Evolutionary conservation across 2,329 filamentous ascomycete species (phyloP), one percentile per base, ranked within the genome.

Genomic region (Aspergillus cejpii): DNA sequence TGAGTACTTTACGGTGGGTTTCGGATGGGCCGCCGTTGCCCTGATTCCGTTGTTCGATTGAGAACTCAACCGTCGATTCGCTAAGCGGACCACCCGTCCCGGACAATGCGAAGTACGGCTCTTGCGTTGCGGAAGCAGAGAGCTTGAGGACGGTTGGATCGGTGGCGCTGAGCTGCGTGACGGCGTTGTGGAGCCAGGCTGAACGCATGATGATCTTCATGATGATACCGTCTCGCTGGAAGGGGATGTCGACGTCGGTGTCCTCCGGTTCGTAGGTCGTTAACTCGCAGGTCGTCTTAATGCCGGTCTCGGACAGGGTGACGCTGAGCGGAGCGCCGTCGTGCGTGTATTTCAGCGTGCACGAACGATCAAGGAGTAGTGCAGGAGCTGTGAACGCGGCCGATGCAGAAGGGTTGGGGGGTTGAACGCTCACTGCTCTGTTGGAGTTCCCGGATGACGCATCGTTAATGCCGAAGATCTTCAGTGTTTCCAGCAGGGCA

Each of bases 141-240:
- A 95, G 76, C 10, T 81, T 83, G 19, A 95, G 73, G 29, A 81
- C 78, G 4, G 80, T 79, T 0, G 88, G 89, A n/a, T 77, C 80
- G 20, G 89, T 84, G 1, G 75, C 75, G 26, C 74, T 73, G 10
- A 84, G 64, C 58, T 77, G 74, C 17, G 59, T 65, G 37, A 77
- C 70, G 37, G 74, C 73, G 52, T 76, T 74, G 48, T 74, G 66
- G 15, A 77, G 60, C 71, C 70, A 75, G 43, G 68, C 61, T 27
- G 70, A 71, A n/a, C 65, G 85, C 85, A 96, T 95, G 62, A 98
- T 97, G 48, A 95, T 88, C 65, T 97, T 98, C 71, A 96, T 85
- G 6, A 81, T 75, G 6, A 97, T 74, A 41, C 83, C 79, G 40
- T 88, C 79, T 24, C 89, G 80, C 59, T 91, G 82, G 54, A 98